Percentiles rank a stretch among this genome's conserved stretches.
Conservation (phyloP, 2,329 filamentous ascomycete genomes). For the Thelonectria rubi region DNA sequence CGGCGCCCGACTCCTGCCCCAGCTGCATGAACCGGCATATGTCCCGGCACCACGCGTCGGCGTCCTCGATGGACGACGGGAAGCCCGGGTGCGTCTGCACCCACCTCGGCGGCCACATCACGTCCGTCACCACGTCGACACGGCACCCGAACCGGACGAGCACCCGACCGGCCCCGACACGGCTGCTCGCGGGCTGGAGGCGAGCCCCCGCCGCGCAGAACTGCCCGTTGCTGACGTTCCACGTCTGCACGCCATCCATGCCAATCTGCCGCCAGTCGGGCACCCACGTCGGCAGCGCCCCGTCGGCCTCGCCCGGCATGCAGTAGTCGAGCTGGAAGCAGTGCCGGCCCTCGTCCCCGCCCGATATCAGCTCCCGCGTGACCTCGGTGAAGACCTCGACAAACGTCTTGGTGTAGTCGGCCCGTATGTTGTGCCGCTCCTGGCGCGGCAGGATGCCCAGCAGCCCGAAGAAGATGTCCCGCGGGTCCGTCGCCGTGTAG, state of each 20-base stretch:
- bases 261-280: conserved; percentile 25
- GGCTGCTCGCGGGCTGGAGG: not conserved
- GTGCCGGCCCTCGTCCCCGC: not conserved
- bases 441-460: conserved; percentile 27
- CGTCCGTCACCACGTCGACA: conserved; percentile 14
- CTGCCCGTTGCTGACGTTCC: not conserved
- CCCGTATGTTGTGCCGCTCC: not conserved
- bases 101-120: conserved; percentile 3
- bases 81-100: not conserved
- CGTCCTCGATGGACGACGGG: not conserved
- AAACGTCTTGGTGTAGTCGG: conserved; percentile 21
- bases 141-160: conserved; percentile 7
- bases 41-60: not conserved
- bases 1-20: not conserved
- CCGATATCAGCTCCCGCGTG: conserved; percentile 19
- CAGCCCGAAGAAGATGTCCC: conserved; percentile 32
- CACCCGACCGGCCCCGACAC: not conserved
- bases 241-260: not conserved
- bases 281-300: conserved; percentile 29
- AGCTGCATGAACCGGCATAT: conserved; percentile 9
- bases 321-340: conserved; percentile 24
- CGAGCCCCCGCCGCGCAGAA: not conserved
- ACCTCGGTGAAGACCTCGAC: conserved; percentile 20
- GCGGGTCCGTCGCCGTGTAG: conserved; percentile 35
- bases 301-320: not conserved